Evolutionary conservation across 192 early-diverging fungal species (phyloP).

Genomic region (Linnemannia elongata): DNA sequence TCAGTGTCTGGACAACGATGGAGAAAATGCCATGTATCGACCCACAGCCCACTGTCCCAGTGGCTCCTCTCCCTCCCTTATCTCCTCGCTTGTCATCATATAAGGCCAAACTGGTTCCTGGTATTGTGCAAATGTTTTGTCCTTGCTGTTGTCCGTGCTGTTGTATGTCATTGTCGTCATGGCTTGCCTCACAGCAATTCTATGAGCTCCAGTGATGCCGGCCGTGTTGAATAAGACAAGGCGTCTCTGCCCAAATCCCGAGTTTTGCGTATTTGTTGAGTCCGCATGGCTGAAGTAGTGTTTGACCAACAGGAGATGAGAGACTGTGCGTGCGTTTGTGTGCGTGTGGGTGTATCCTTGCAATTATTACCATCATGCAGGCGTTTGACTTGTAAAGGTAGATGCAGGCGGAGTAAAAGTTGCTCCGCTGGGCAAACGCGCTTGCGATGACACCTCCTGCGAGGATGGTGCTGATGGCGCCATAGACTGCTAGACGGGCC

Average conservation of each 20-base stretch:
- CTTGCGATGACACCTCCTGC: constrained; percentile 72
- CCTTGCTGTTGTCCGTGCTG: not conserved
- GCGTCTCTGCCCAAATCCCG: no score
- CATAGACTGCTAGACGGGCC: constrained; percentile 80
- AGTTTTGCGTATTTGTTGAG: no score
- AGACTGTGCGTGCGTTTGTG: not conserved
- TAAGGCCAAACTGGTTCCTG: not conserved
- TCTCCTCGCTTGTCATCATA: not conserved
- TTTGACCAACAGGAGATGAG: no score
- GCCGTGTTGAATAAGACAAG: not conserved
- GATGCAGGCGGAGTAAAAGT: constrained; percentile 94
- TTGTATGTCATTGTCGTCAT: no score
- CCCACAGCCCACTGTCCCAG: not conserved
- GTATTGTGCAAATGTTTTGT: not conserved
- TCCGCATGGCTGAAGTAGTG: no score
- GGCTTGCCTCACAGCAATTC: no score
- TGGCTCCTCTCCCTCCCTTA: not conserved
- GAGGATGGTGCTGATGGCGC: constrained; percentile 74
- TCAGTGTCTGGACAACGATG: not conserved
- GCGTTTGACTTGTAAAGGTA: constrained; percentile 90
- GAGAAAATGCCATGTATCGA: not conserved
- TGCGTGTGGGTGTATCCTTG: not conserved
- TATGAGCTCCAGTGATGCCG: not conserved
- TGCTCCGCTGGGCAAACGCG: constrained; percentile 76
- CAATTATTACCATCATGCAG: constrained; percentile 81